Conservation (phyloP, 202 grass and related monocot species). For the Musa balbisiana region DNA sequence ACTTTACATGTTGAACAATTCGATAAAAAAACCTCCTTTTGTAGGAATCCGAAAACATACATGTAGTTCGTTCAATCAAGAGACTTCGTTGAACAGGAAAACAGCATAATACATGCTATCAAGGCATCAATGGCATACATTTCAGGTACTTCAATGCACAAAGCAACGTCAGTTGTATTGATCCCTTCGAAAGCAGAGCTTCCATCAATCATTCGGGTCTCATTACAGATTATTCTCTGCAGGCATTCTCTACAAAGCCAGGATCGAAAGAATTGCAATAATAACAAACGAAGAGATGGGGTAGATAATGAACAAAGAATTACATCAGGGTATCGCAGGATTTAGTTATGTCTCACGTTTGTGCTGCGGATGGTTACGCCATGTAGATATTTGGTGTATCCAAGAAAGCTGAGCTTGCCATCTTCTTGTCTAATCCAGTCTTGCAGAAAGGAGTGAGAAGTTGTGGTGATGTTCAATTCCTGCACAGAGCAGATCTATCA, state of each 20-base stretch:
- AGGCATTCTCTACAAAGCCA: constrained; percentile 51
- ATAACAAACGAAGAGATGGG: constrained; percentile 1
- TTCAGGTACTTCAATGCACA: not conserved
- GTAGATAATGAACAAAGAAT: constrained; percentile 29
- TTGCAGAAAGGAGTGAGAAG: constrained; percentile 65
- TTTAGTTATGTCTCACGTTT: constrained; percentile 73
- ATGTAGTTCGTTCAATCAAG: too few species aligned
- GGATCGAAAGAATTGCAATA: not conserved
- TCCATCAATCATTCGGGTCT: not conserved
- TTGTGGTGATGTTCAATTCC: constrained; percentile 70
- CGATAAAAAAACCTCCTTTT: too few species aligned
- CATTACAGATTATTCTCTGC: constrained; percentile 71
- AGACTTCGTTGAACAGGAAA: too few species aligned
- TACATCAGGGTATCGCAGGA: constrained; percentile 25
- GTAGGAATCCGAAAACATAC: too few species aligned
- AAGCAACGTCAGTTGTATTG: not conserved
- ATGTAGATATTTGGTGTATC: constrained; percentile 97
- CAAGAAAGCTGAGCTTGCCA: constrained; percentile 88
- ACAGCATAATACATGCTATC: too few species aligned
- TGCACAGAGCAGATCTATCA: constrained; percentile 21
- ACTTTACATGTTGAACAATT: too few species aligned
- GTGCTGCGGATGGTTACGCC: constrained; percentile 72
- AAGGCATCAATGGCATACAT: not conserved
- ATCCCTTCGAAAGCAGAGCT: constrained; percentile 11
- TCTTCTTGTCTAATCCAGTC: constrained; percentile 96